Evolutionary conservation across 768 basidiomycete species (phyloP).

Genomic region (Fomitopsis serialis): DNA sequence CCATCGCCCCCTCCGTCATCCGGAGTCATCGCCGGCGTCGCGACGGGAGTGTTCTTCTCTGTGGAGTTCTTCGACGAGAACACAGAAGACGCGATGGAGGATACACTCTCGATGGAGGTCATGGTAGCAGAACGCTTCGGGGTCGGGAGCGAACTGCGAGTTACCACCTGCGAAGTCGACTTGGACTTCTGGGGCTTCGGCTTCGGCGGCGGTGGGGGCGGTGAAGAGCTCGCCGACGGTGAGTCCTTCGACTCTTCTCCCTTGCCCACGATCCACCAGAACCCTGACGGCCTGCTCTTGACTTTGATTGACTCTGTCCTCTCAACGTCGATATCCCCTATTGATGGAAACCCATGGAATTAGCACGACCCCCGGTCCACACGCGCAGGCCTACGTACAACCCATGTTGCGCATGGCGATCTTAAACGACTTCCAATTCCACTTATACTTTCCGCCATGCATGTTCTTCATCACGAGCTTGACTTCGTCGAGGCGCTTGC

Average conservation of each 20-base stretch:
- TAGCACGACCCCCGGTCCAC: not conserved
- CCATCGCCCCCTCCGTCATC: conserved; percentile 12
- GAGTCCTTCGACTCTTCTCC: conserved; percentile 33
- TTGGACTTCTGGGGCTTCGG: conserved; percentile 14
- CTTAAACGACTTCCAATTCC: conserved; percentile 82
- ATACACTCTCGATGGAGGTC: conserved; percentile 19
- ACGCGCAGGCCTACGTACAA: conserved; percentile 42
- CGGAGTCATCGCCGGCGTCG: conserved; percentile 16
- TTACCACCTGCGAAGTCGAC: conserved; percentile 14
- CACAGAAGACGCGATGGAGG: conserved; percentile 12
- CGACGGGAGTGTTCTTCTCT: not conserved
- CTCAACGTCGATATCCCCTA: conserved; percentile 64
- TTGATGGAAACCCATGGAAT: not conserved
- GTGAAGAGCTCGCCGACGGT: conserved; percentile 1
- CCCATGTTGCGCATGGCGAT: conserved; percentile 79
- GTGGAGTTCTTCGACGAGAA: conserved; percentile 6
- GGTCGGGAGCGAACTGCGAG: conserved; percentile 19
- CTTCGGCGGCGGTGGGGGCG: conserved; percentile 5
- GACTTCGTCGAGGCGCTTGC: conserved; percentile 59
- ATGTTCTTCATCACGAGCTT: conserved; percentile 71
- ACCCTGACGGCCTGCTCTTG: conserved; percentile 42
- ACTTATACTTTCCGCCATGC: conserved; percentile 71
- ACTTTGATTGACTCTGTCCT: conserved; percentile 60
- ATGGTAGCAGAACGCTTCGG: conserved; percentile 20
- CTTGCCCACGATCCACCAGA: conserved; percentile 44